Evolutionary conservation across 2,329 filamentous ascomycete genomes (phyloP).

Genomic region (Colletotrichum tropicicola): DNA sequence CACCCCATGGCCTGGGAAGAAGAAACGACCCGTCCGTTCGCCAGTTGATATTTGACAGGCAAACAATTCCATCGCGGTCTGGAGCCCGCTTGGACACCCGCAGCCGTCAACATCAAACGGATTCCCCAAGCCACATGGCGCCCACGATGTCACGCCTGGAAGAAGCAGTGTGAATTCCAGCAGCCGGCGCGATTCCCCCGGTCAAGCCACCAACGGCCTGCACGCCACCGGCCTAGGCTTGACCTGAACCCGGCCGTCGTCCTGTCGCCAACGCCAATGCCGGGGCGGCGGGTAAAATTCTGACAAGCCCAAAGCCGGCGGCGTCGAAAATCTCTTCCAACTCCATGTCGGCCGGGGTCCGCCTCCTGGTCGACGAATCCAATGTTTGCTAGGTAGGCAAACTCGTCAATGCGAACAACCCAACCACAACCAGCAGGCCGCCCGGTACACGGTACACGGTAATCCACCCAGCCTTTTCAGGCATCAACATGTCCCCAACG

Average conservation of each 20-base stretch:
- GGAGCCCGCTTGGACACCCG: neutral
- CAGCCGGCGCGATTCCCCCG: neutral
- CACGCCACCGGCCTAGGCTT: neutral
- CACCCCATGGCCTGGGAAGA: neutral
- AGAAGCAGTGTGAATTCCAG: neutral
- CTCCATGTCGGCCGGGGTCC: neutral
- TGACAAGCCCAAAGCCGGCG: neutral
- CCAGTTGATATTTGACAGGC: slow-evolving; percentile 6
- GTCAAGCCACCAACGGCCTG: neutral
- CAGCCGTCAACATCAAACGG: neutral
- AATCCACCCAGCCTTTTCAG: neutral
- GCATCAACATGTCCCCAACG: neutral
- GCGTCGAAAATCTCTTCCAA: slow-evolving; percentile 4
- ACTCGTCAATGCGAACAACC: no score
- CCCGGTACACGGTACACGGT: no score
- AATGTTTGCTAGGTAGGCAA: neutral
- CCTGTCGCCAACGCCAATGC: neutral
- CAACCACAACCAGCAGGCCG: no score
- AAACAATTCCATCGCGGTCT: slow-evolving; percentile 4
- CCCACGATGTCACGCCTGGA: neutral
- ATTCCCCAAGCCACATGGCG: slow-evolving; percentile 4
- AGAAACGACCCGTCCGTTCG: slow-evolving; percentile 12
- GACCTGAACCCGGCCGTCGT: neutral
- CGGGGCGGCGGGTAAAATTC: neutral
- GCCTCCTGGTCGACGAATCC: neutral